Conservation (phyloP, 129 eudicot species). For the Calendula officinalis region DNA sequence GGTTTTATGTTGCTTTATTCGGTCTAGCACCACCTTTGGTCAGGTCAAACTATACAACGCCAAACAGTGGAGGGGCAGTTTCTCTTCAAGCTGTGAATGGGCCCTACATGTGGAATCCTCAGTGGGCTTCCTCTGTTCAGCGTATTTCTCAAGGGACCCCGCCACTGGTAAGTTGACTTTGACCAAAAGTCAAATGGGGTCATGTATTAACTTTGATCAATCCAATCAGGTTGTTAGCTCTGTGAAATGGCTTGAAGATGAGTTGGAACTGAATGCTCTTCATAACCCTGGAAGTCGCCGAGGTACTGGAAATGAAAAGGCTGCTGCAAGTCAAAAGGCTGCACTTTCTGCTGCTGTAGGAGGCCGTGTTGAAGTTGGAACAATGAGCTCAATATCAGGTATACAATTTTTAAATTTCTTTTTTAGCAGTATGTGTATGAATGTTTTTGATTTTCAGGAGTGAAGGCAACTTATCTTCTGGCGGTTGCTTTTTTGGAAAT, state of each 20-base stretch:
- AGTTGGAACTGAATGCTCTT: constrained; percentile 98
- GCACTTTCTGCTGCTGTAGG: constrained; percentile 99
- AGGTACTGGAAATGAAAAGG: constrained; percentile 97
- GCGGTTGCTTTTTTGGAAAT: constrained; percentile 96
- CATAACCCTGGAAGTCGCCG: constrained; percentile 97
- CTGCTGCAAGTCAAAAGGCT: constrained; percentile 82
- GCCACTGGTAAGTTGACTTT: constrained; percentile 74
- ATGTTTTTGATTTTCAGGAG: constrained; percentile 53
- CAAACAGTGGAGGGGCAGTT: constrained; percentile 61
- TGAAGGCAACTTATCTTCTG: constrained; percentile 94
- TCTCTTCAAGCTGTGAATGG: constrained; percentile 92
- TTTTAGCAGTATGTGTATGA: background rate
- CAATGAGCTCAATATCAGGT: constrained; percentile 98
- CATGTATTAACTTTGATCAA: background rate
- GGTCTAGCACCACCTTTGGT: constrained; percentile 93
- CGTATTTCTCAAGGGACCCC: constrained; percentile 98
- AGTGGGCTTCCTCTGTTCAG: constrained; percentile 86
- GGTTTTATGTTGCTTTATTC: constrained; percentile 97
- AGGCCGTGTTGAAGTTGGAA: constrained; percentile 84
- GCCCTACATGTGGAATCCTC: constrained; percentile 92
- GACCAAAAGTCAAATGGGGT: background rate
- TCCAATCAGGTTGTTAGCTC: constrained; percentile 72
- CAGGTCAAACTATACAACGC: constrained; percentile 59
- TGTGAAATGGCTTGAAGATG: constrained; percentile 99
- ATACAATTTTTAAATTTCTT: background rate